Conservation (phyloP, 2,329 filamentous ascomycete genomes). For the Bretziella fagacearum region DNA sequence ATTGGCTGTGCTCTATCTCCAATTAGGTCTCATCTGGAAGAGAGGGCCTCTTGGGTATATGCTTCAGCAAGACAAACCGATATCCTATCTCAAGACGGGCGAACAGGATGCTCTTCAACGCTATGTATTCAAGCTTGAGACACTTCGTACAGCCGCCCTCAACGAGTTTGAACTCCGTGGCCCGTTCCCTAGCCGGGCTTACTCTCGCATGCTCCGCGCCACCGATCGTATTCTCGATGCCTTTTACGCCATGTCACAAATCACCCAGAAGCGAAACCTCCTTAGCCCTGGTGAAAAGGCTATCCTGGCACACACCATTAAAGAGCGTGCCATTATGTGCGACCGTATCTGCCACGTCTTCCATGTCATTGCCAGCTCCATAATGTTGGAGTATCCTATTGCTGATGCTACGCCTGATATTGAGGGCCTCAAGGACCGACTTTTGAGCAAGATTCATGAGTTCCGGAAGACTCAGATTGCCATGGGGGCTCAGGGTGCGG, state of each 20-base stretch:
- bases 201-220: slow-evolving; percentile 56
- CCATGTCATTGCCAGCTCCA: slow-evolving; percentile 72
- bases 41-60: slow-evolving; percentile 70
- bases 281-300: slow-evolving; percentile 67
- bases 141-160: slow-evolving; percentile 52
- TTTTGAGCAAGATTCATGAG: slow-evolving; percentile 74
- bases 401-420: slow-evolving; percentile 78
- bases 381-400: slow-evolving; percentile 88
- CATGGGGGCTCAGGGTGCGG: slow-evolving; percentile 15
- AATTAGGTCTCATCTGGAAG: slow-evolving; percentile 94
- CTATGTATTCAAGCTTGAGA: slow-evolving; percentile 59
- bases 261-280: slow-evolving; percentile 63
- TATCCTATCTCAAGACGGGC: slow-evolving; percentile 67
- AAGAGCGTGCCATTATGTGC: slow-evolving; percentile 66
- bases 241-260: slow-evolving; percentile 91
- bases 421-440: slow-evolving; percentile 58
- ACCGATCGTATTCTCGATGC: slow-evolving; percentile 78
- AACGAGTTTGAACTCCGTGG: slow-evolving; percentile 79
- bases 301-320: slow-evolving; percentile 59
- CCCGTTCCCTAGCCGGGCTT: slow-evolving; percentile 63
- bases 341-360: slow-evolving; percentile 79
- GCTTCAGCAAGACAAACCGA: slow-evolving; percentile 37
- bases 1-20: slow-evolving; percentile 76
- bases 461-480: slow-evolving; percentile 54
- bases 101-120: slow-evolving; percentile 79